phyloP scores from a whole-genome alignment of 1,284 basidiomycete genomes.

The Inonotus hispidus region DNA sequence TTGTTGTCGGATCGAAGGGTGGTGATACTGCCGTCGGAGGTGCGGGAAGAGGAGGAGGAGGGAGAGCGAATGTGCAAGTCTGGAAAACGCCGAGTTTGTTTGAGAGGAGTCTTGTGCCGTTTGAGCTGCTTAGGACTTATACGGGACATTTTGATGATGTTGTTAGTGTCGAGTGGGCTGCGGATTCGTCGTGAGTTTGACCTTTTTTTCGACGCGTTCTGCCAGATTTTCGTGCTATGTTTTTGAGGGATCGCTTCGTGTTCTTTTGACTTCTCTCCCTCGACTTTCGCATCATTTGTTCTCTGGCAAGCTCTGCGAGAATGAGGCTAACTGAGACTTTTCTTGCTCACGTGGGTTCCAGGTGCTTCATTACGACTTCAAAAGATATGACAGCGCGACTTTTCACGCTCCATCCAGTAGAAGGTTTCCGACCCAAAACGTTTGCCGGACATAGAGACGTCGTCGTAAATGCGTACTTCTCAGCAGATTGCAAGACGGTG shows the following conservation, averaged over 20 bases:
- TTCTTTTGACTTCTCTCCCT: no score
- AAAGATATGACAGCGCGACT: constrained; percentile 95
- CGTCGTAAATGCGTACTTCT: constrained; percentile 88
- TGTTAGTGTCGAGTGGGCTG: constrained; percentile 85
- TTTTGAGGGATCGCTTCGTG: no score
- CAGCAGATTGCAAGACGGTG: constrained; percentile 76
- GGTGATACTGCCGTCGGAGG: constrained; percentile 39
- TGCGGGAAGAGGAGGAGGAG: constrained; percentile 39
- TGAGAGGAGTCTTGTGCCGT: constrained; percentile 94
- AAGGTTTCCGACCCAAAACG: constrained; percentile 93
- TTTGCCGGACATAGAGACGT: constrained; percentile 94
- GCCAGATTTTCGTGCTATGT: no score
- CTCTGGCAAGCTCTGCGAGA: neutral
- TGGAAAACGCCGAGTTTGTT: constrained; percentile 94
- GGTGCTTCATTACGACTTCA: constrained; percentile 94
- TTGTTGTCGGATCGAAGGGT: constrained; percentile 38
- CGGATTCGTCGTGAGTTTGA: constrained; percentile 76
- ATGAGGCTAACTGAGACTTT: neutral
- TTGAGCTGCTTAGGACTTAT: constrained; percentile 89
- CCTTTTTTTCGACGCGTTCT: no score
- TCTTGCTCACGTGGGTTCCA: constrained; percentile 31
- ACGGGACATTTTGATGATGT: constrained; percentile 97
- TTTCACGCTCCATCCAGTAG: constrained; percentile 87
- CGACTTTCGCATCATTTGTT: neutral
- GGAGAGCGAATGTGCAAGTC: constrained; percentile 79